A percentile compares a stretch with the other conserved stretches of the same genome.
Conservation (phyloP, 2,329 filamentous ascomycete species). For the Albifimbria verrucaria region DNA sequence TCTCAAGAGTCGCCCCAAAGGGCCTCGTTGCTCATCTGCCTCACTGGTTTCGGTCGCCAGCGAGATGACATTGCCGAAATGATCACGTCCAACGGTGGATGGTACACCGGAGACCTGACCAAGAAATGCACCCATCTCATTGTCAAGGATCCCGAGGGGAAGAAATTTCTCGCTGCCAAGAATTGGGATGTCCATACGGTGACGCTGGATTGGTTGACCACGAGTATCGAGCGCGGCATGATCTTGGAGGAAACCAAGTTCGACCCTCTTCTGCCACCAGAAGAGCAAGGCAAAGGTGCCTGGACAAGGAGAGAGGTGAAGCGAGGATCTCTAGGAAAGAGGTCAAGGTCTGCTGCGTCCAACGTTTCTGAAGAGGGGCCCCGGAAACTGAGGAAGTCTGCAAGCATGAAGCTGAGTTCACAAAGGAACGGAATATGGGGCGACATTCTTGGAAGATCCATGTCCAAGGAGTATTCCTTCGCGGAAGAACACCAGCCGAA, state of each 20-base stretch:
- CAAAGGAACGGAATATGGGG: slow-evolving; percentile 88
- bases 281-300: slow-evolving; percentile 73
- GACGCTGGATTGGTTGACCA: slow-evolving; percentile 77
- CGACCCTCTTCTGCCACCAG: slow-evolving; percentile 65
- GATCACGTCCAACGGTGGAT: slow-evolving; percentile 69
- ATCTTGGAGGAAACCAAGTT: slow-evolving; percentile 84
- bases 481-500: slow-evolving; percentile 17
- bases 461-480: slow-evolving; percentile 31
- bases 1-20: slow-evolving; percentile 10
- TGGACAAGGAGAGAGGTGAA: slow-evolving; percentile 56
- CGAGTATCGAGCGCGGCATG: slow-evolving; percentile 84
- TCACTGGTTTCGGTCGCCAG: slow-evolving; percentile 59
- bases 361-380: slow-evolving; percentile 54
- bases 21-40: slow-evolving; percentile 46
- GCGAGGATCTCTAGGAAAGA: slow-evolving; percentile 53
- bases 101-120: slow-evolving; percentile 84
- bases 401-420: slow-evolving; percentile 76
- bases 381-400: slow-evolving; percentile 81
- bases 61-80: slow-evolving; percentile 68
- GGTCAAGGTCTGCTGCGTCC: slow-evolving; percentile 47
- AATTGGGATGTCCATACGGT: slow-evolving; percentile 80
- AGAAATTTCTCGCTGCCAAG: slow-evolving; percentile 87
- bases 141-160: slow-evolving; percentile 72
- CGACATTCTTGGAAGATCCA: slow-evolving; percentile 65
- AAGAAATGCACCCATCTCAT: slow-evolving; percentile 85